Conservation (phyloP, 208 protist genomes). For the Trichomonas gallinae region DNA sequence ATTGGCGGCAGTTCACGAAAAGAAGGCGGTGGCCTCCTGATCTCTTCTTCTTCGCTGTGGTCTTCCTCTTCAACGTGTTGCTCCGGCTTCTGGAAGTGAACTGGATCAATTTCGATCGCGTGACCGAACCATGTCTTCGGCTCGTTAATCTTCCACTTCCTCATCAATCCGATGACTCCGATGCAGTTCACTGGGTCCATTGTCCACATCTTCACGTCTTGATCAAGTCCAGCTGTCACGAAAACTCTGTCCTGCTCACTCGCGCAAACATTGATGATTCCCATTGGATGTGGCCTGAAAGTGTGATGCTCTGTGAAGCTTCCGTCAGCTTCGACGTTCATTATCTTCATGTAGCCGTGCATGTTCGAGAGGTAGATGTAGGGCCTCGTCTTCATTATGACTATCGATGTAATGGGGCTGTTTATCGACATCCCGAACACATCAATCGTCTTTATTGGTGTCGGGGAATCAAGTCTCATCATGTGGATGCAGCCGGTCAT, state of each 20-base stretch:
- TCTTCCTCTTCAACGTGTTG: background rate
- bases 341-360: background rate
- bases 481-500: background rate
- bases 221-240: background rate
- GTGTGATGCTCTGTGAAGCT: background rate
- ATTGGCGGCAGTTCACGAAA: background rate
- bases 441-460: background rate
- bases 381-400: background rate
- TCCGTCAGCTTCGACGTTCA: background rate
- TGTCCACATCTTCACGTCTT: background rate
- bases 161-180: background rate
- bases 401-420: background rate
- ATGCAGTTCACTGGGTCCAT: background rate
- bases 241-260: background rate
- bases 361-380: background rate
- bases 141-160: background rate
- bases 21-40: background rate
- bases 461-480: background rate
- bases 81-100: background rate
- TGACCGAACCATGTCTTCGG: background rate
- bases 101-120: background rate
- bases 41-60: background rate
- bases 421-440: background rate
- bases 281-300: background rate
- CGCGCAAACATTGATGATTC: background rate